phyloP scores from a whole-genome alignment of 2,329 filamentous ascomycete genomes.

The Arthrobotrys sphaeroides region DNA sequence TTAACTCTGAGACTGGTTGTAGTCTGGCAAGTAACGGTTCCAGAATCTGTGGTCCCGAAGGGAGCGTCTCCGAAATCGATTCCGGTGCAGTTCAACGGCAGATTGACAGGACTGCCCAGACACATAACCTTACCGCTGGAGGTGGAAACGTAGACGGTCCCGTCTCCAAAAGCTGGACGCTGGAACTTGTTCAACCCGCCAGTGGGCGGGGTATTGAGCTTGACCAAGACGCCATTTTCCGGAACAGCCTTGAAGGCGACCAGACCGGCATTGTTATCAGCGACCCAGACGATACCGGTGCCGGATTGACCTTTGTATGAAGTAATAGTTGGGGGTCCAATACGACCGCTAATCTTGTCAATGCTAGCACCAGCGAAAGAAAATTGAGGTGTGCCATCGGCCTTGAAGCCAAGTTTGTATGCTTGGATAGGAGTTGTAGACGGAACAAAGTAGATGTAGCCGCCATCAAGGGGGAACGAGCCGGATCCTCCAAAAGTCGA shows the following conservation, averaged over 20 bases:
- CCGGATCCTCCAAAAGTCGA: constrained; percentile 65
- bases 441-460: constrained; percentile 61
- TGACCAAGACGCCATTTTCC: constrained; percentile 54
- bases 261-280: constrained; percentile 61
- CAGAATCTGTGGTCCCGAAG: constrained; percentile 59
- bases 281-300: constrained; percentile 62
- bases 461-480: constrained; percentile 65
- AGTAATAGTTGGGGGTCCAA: constrained; percentile 59
- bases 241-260: constrained; percentile 63
- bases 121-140: constrained; percentile 58
- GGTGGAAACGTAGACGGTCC: constrained; percentile 61
- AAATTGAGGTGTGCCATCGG: constrained; percentile 49
- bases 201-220: constrained; percentile 60
- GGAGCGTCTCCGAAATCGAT: constrained; percentile 62
- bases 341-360: constrained; percentile 39
- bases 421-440: constrained; percentile 56
- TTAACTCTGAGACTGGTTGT: constrained; percentile 61
- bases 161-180: constrained; percentile 63
- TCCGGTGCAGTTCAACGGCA: constrained; percentile 62
- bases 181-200: constrained; percentile 63
- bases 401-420: constrained; percentile 60
- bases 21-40: constrained; percentile 61
- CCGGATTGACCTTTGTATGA: constrained; percentile 61
- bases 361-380: constrained; percentile 34
- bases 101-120: constrained; percentile 63